A percentile compares a stretch with the other conserved stretches of the same genome.
Conservation (phyloP, 805 yeast species). For the Kuraishia piskuri region DNA sequence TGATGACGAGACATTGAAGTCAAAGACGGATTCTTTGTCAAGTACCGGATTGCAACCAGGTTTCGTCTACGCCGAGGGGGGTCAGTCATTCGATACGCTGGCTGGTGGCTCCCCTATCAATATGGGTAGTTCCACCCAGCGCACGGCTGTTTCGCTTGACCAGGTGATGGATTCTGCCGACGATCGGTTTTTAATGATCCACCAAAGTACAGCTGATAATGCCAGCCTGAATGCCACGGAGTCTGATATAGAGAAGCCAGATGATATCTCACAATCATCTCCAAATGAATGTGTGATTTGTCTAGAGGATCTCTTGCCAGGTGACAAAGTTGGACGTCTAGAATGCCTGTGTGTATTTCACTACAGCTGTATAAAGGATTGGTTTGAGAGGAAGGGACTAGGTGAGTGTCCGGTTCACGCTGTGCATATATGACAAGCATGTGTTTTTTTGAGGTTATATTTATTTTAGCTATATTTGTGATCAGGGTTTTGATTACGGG, state of each 20-base stretch:
- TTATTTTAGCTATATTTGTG: not conserved
- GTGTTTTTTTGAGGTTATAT: not conserved
- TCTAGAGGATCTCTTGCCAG: slow-evolving; percentile 77
- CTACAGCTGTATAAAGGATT: slow-evolving; percentile 78
- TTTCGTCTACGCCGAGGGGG: not conserved
- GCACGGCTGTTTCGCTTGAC: not conserved
- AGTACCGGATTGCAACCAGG: not conserved
- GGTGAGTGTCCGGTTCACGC: slow-evolving; percentile 86
- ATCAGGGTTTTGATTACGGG: too few species aligned
- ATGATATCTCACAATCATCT: slow-evolving; percentile 21
- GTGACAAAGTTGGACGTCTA: slow-evolving; percentile 83
- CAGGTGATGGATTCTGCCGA: not conserved
- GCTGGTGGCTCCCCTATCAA: not conserved
- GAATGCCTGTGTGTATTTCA: slow-evolving; percentile 95
- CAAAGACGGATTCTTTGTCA: not conserved
- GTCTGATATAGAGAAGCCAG: slow-evolving; percentile 5
- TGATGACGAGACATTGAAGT: slow-evolving; percentile 1
- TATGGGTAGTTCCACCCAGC: not conserved
- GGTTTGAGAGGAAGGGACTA: slow-evolving; percentile 83
- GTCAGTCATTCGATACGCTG: not conserved
- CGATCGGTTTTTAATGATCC: not conserved
- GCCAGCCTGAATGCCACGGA: slow-evolving; percentile 1
- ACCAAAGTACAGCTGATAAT: not conserved
- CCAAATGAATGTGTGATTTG: slow-evolving; percentile 89
- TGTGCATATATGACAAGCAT: slow-evolving; percentile 10